phyloP scores from a whole-genome alignment of 768 basidiomycete genomes.

The Podaxis carcinomalis region DNA sequence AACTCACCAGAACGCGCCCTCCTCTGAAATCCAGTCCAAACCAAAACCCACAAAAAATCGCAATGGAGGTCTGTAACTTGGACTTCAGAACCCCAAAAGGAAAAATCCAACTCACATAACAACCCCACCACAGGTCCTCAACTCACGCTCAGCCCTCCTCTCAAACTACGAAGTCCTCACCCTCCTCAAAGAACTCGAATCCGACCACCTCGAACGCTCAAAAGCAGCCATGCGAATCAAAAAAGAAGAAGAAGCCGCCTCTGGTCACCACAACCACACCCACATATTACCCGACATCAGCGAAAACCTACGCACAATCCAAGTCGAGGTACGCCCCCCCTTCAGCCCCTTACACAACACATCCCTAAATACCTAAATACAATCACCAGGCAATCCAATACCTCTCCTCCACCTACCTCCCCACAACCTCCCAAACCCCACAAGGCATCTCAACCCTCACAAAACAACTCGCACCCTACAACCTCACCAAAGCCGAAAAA shows the following conservation, averaged over 20 bases:
- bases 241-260: constrained; percentile 64
- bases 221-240: constrained; percentile 70
- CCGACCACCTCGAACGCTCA: constrained; percentile 63
- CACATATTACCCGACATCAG: constrained; percentile 45
- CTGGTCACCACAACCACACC: constrained; percentile 23
- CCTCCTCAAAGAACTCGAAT: constrained; percentile 73
- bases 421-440: constrained; percentile 60
- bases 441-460: constrained; percentile 64
- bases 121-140: constrained; percentile 48
- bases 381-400: constrained; percentile 74
- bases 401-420: constrained; percentile 71
- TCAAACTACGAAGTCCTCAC: constrained; percentile 85
- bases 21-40: too few species aligned
- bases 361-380: not conserved
- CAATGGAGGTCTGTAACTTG: too few species aligned
- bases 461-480: constrained; percentile 58
- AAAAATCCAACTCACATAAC: not conserved
- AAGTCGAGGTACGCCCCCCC: constrained; percentile 62
- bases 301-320: constrained; percentile 81
- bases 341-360: not conserved
- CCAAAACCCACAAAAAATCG: too few species aligned
- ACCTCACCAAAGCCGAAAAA: constrained; percentile 88
- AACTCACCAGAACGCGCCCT: too few species aligned
- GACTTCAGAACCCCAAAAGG: too few species aligned
- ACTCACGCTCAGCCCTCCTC: constrained; percentile 72